Evolutionary conservation across 148 eudicot species (phyloP).

Genomic region (Vaccinium vitisidaea): DNA sequence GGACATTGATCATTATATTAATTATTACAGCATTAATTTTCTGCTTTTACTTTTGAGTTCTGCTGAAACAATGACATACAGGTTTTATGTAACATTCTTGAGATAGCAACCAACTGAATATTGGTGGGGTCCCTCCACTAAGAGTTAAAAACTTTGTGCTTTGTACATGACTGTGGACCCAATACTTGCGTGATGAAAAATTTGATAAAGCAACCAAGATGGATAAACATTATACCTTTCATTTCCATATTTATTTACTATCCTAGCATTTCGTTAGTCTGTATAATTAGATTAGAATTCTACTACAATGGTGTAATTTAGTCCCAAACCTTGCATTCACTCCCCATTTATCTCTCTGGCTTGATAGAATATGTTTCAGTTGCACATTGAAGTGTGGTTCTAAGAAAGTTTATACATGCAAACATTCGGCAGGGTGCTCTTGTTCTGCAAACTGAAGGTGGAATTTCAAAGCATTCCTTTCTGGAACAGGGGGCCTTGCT

Average conservation of each 20-base stretch:
- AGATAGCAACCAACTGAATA: not conserved
- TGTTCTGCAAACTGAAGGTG: conserved; percentile 29
- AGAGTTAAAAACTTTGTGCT: not conserved
- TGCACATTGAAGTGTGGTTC: not conserved
- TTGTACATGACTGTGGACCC: conserved; percentile 8
- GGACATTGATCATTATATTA: not conserved
- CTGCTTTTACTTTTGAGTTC: conserved; percentile 2
- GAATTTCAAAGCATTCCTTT: conserved; percentile 24
- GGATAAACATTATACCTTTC: not conserved
- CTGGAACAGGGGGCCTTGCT: conserved; percentile 17
- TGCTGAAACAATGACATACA: not conserved
- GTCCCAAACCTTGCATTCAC: conserved; percentile 12
- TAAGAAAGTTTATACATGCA: conserved; percentile 7
- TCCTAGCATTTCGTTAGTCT: not conserved
- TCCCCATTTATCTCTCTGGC: not conserved
- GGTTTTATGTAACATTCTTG: not conserved
- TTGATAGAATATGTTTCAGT: not conserved
- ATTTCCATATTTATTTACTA: not conserved
- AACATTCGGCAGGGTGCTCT: conserved; percentile 38
- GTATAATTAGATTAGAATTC: not conserved
- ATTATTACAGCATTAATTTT: conserved; percentile 10
- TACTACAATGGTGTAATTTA: not conserved
- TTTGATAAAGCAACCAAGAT: not conserved
- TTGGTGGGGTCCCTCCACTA: not conserved
- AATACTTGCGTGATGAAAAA: conserved; percentile 1